These are phyloP conservation scores for Oryza australiensis DNA, from an alignment of 176 grass and related monocot genomes.

Conservation along the genomic window DNA sequence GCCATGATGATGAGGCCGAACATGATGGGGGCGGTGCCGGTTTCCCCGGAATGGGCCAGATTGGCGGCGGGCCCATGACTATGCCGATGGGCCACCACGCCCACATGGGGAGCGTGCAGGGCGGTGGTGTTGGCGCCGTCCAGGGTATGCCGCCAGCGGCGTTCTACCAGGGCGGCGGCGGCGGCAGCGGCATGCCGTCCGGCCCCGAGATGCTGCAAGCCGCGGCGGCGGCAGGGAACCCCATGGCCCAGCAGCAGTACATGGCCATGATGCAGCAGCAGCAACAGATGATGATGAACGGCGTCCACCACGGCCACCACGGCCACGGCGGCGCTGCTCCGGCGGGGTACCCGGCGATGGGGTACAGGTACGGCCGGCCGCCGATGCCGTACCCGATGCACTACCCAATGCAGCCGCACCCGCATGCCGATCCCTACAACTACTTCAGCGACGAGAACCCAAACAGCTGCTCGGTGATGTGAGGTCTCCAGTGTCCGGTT, in stretches of 20 bases:
- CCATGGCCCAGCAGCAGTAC: conserved; percentile 54
- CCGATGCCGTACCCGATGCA: conserved; percentile 41
- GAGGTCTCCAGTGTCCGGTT: conserved; percentile 23
- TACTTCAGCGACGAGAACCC: conserved; percentile 82
- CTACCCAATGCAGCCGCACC: conserved; percentile 40
- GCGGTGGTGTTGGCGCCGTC: conserved; percentile 24
- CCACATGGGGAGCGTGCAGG: conserved; percentile 37
- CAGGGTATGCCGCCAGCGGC: conserved; percentile 47
- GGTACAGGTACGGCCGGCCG: conserved; percentile 54
- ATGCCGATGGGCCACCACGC: conserved; percentile 51
- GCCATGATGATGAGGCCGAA: conserved; percentile 46
- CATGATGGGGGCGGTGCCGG: conserved; percentile 53
- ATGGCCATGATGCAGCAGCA: conserved; percentile 48
- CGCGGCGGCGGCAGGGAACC: conserved; percentile 40
- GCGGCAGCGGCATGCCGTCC: conserved; percentile 35
- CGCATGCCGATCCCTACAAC: conserved; percentile 48
- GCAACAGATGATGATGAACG: conserved; percentile 56
- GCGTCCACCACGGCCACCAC: conserved; percentile 17
- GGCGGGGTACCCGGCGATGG: conserved; percentile 54
- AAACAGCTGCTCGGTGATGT: conserved; percentile 79
- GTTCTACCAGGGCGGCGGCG: conserved; percentile 48
- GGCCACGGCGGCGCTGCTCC: conserved; percentile 28
- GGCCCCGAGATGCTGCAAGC: conserved; percentile 57
- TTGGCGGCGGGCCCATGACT: conserved; percentile 49
- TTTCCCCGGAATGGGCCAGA: conserved; percentile 48